These are phyloP conservation scores for Volvox reticuliferus DNA, from an alignment of 139 green algal genomes.

Conservation along the genomic window DNA sequence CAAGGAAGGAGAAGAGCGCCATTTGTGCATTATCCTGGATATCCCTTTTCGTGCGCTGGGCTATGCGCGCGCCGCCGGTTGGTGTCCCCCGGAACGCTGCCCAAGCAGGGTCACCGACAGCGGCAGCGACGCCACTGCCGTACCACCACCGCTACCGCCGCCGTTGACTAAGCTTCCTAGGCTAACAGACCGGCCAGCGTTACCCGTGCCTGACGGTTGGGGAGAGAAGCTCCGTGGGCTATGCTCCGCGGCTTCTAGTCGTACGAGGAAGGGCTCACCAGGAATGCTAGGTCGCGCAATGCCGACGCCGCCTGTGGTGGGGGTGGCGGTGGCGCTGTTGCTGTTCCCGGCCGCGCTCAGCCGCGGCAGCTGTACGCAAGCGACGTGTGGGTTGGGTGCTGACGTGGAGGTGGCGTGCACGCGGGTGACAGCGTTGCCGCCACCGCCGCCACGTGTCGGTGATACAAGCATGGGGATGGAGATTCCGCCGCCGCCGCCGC, in stretches of 20 bases:
- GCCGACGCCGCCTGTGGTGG: background rate
- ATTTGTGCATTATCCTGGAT: background rate
- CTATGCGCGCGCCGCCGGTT: background rate
- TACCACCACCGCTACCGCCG: background rate
- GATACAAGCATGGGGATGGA: background rate
- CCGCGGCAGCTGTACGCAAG: background rate
- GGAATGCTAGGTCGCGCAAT: background rate
- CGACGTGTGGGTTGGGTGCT: background rate
- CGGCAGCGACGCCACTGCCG: background rate
- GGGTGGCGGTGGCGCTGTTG: background rate
- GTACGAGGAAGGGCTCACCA: background rate
- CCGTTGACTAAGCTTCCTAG: background rate
- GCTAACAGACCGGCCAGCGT: background rate
- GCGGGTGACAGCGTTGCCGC: background rate
- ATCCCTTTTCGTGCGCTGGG: too few relatives aligned
- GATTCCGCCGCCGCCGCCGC: background rate
- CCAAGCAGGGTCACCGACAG: background rate
- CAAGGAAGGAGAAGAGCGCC: background rate
- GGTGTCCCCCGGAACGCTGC: background rate
- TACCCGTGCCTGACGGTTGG: background rate
- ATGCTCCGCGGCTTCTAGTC: background rate
- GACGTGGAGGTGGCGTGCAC: background rate
- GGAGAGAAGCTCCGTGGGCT: background rate
- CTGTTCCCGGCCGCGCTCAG: background rate
- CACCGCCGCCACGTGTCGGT: background rate